Base-by-base conservation (phyloP, 2,329 filamentous ascomycete species). In the Penicillium rolfsii region DNA sequence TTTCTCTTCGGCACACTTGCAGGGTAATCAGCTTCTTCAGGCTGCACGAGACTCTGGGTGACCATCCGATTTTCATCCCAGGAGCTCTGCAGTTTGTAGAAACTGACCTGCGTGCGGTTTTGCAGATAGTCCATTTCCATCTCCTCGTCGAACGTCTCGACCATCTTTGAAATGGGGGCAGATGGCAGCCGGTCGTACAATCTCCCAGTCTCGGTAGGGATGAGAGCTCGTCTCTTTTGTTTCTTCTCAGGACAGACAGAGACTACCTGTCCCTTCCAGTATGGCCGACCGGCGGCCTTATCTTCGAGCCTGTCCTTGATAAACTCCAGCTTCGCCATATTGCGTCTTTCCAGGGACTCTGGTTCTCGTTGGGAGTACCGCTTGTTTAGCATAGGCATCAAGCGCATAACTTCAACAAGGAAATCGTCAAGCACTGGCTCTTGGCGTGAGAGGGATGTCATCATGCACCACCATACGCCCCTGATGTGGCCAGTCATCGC, bases 381-480 rank as follows among this genome's bases (percentile, higher is more conserved):
- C 54, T 49, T 30, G 57, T 65, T 56, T 59, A 71, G 22, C 22
- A 46, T 7, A 62, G 56, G 55, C 26, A 75, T 45, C 30, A 74
- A 53, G 5, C 72, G 71, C 30, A 70, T 66, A 8, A 70, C 67
- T 57, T 79, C 77, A 19, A 71, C 72, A 2, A 77, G 62, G 30
- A 79, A 72, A 52, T 74, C 69, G 26, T 58, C 69, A 41, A 60
- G 70, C 26, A 74, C 57, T 12, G 73, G 70, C 35, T 72, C 75
- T 2, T 64, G 61, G 30, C 76, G 73, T 30, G 73, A 67, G 26
- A 79, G 65, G n/a, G 69, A 74, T 2, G 75, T 75, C 55, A 78
- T 55, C 43, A 79, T 70, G 52, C 76, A 77, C 77, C 77, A 79
- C 52, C 76, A 75, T 2, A 78, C 63, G 2, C 77, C 77, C n/a